Evolutionary conservation across 768 basidiomycete genomes (phyloP).

Genomic region (Leccinum broughii): DNA sequence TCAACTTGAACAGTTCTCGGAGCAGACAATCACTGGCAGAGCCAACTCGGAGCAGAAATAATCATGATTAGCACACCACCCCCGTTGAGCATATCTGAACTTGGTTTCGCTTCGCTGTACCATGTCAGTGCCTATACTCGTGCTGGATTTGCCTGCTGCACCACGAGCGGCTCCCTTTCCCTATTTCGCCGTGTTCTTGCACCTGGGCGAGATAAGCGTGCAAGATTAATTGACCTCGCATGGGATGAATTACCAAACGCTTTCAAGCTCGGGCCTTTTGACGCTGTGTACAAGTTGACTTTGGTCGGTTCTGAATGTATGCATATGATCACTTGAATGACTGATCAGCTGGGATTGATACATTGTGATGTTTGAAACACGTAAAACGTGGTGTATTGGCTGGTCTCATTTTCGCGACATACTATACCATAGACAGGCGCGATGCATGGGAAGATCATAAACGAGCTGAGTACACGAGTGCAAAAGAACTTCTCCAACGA

Average conservation of each 20-base stretch:
- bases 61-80: no score
- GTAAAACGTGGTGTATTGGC: neutral
- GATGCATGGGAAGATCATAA: slow-evolving; percentile 28
- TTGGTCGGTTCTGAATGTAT: neutral
- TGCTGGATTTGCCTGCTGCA: no score
- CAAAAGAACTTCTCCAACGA: slow-evolving; percentile 12
- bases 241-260: slow-evolving; percentile 2
- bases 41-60: no score
- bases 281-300: neutral
- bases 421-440: slow-evolving; percentile 28
- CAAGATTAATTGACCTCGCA: neutral
- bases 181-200: no score
- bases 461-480: slow-evolving; percentile 17
- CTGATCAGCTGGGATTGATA: neutral
- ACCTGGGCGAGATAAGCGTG: neutral
- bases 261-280: slow-evolving; percentile 10
- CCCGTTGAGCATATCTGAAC: no score
- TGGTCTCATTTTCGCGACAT: slow-evolving; percentile 23
- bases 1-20: no score
- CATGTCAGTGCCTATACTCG: no score
- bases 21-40: no score
- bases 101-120: no score
- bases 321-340: neutral
- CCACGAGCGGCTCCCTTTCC: no score
- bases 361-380: no score